Evolutionary conservation across 805 yeast genomes (phyloP), one percentile per base, ranked within the genome.

Genomic region (Metschnikowia lunata): DNA sequence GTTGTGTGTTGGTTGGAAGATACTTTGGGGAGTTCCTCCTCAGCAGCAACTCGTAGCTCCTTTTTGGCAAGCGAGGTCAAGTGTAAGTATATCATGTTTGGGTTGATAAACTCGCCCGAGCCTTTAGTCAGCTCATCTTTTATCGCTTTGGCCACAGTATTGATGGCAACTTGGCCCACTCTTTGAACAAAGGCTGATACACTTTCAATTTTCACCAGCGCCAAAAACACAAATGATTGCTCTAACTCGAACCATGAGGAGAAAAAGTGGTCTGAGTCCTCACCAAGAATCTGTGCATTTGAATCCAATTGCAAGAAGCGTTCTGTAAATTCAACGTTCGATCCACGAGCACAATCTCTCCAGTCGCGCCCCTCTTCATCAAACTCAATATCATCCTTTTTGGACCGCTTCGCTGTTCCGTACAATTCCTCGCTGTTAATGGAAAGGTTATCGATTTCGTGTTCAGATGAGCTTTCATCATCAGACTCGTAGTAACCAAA

Each of bases 311-410:
- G 49, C 23, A 56, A 18, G 40, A 63, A 64, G 45, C 54, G 49
- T 2, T 43, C 47, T 10, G 55, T 52, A 42, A 51, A 60, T 8
- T 51, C 39, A 10, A 64, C 60, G 56, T 84, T 84, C 1, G 67
- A 67, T 3, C 79, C 86, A 39, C 88, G 64, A 3, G 86, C 84
- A 10, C 82, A 69, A 59, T 83, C 89, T 53, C 88, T 65, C 87
- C 89, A 82, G 62, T 84, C 89, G 30, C 78, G 67, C 0, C 87
- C 88, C 37, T 69, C 59, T 26, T 76, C 74, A 57, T 81, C 87
- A 58, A 78, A 75, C 39, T 77, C 80, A 32, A 77, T 63, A 4
- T 49, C 51, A 30, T 52, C 54, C 11, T 47, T 58, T 15, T 46
- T 46, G 6, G 55, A 47, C 26, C 63, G 49, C 10, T 55, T 49